Base-by-base conservation (phyloP, 2,329 filamentous ascomycete genomes). In the Metarhizium robertsii region DNA sequence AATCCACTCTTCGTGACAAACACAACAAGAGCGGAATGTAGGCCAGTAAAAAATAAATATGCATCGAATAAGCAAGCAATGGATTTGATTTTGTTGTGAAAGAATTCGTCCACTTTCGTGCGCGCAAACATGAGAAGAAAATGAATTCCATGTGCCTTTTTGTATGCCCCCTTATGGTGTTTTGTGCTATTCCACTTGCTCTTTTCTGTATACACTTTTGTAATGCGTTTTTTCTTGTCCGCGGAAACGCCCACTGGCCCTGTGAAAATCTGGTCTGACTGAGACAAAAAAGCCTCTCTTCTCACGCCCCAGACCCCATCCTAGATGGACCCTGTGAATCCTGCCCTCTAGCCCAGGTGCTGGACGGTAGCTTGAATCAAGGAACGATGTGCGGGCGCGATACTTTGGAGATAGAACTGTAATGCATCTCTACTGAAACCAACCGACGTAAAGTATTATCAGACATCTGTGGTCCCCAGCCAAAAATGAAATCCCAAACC, bases 51-150 rank as follows among this genome's bases (percentile, higher is more conserved):
- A n/a, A 32, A 47, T 51, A 45, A 25, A 51, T 30, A 48, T 55
- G 53, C 53, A 55, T 55, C 11, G 20, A n/a, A 55, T 42, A 40
- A 55, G 32, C 30, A 46, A 40, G 40, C 29, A 36, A 46, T 47
- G 30, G 10, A 18, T 47, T 25, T 42, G 30, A 30, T 29, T 29
- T 50, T 14, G 11, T 40, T n/a, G 11, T 45, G 36, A 29, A 7
- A 46, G 43, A 4, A 30, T 50, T 55, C 32, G 40, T 16, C n/a
- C 20, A 45, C 14, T 29, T 36, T 34, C 40, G 40, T 47, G 47
- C 14, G 14, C 25, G 51, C 45, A 52, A 32, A 50, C 32, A 34
- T 40, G 32, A 11, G 30, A 14, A 29, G 4, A 20, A 30, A 50
- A 32, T 43, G 29, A 38, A 45, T 43, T 47, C 25, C 36, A 48